Evolutionary conservation across 1,284 basidiomycete genomes (phyloP).

Genomic region (Melampsora larici-populina): DNA sequence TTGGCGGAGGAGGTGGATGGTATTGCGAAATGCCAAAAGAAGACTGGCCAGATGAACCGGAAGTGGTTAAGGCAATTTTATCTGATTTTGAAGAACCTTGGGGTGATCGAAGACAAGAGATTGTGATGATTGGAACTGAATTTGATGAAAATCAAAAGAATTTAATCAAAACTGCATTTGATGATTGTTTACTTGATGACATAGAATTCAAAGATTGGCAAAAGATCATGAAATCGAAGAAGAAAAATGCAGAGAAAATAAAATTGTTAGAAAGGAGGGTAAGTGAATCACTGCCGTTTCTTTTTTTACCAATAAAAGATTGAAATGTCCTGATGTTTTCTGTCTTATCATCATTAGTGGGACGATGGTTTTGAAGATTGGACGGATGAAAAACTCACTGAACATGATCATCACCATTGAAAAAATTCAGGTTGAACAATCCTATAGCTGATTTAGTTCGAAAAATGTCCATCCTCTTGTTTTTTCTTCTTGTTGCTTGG

Average conservation of each 20-base stretch:
- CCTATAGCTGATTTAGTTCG: too few species aligned
- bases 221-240: slow-evolving; percentile 53
- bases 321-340: neutral
- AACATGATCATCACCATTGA: too few species aligned
- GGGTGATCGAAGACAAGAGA: slow-evolving; percentile 57
- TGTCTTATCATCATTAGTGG: neutral
- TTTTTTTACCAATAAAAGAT: neutral
- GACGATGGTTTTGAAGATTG: slow-evolving; percentile 54
- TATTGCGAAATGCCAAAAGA: slow-evolving; percentile 54
- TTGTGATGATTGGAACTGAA: slow-evolving; percentile 55
- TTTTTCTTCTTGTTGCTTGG: too few species aligned
- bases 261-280: slow-evolving; percentile 53
- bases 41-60: slow-evolving; percentile 55
- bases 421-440: too few species aligned
- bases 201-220: slow-evolving; percentile 55
- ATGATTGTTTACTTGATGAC: slow-evolving; percentile 54
- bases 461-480: too few species aligned
- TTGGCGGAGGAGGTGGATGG: slow-evolving; percentile 56
- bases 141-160: slow-evolving; percentile 51
- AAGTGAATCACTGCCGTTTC: neutral
- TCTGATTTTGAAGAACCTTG: slow-evolving; percentile 56
- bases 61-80: slow-evolving; percentile 54
- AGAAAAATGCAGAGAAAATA: slow-evolving; percentile 50
- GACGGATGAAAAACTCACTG: slow-evolving; percentile 45
- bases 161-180: slow-evolving; percentile 53